A percentile compares a stretch with the other conserved stretches of the same genome.
Conservation (phyloP, 768 basidiomycete species). For the Clitopilus passeckerianus region DNA sequence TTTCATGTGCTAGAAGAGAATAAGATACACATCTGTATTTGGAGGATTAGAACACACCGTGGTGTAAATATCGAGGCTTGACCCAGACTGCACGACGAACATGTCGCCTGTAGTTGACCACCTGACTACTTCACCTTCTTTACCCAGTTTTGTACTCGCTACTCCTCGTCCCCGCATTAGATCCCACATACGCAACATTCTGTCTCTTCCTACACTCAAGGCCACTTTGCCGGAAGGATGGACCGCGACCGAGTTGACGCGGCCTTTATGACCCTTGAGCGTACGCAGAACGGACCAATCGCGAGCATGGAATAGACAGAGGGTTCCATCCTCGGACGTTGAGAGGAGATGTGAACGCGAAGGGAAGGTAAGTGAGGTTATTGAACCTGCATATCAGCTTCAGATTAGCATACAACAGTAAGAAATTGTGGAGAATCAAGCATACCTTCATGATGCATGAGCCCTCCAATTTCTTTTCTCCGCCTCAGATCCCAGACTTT, state of each 20-base stretch:
- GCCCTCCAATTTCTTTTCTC: constrained; percentile 88
- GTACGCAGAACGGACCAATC: constrained; percentile 90
- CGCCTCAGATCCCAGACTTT: constrained; percentile 95
- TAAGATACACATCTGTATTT: not conserved
- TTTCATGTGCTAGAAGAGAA: constrained; percentile 62
- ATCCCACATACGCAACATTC: constrained; percentile 96
- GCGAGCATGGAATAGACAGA: constrained; percentile 86
- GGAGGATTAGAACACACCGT: constrained; percentile 43
- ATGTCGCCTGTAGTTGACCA: constrained; percentile 78
- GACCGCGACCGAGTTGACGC: constrained; percentile 85
- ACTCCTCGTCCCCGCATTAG: constrained; percentile 90
- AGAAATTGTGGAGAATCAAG: not conserved
- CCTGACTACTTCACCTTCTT: constrained; percentile 90
- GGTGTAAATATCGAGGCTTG: constrained; percentile 77
- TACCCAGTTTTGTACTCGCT: constrained; percentile 85
- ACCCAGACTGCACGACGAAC: constrained; percentile 76
- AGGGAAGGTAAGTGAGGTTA: constrained; percentile 84
- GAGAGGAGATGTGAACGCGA: constrained; percentile 87
- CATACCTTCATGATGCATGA: constrained; percentile 93
- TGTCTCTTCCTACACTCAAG: constrained; percentile 86
- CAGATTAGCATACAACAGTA: too few relatives aligned
- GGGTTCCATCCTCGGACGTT: constrained; percentile 87
- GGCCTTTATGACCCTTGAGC: constrained; percentile 90
- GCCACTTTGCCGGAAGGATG: constrained; percentile 93
- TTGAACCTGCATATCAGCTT: constrained; percentile 58